Percentiles rank a stretch among this genome's conserved stretches.
phyloP scores from a whole-genome alignment of 495 filamentous ascomycete species.

The Penicillium crystallinum region DNA sequence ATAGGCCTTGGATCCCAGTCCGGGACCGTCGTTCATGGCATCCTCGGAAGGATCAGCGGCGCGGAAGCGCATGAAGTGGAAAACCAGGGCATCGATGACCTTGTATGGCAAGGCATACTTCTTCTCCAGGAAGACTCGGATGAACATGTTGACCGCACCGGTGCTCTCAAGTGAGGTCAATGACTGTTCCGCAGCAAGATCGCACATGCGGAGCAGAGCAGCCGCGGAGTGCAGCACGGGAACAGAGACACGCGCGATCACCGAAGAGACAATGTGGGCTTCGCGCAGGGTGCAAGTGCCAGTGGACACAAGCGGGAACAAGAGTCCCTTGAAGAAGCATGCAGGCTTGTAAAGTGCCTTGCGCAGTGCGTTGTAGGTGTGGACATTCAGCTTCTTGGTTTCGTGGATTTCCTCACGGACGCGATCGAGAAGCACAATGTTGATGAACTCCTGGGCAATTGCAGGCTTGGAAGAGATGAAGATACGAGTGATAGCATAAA shows the following conservation, averaged over 20 bases:
- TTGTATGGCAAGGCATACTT: slow-evolving; percentile 94
- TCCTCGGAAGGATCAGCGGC: slow-evolving; percentile 47
- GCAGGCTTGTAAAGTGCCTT: slow-evolving; percentile 93
- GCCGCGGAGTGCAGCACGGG: slow-evolving; percentile 91
- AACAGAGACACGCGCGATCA: slow-evolving; percentile 72
- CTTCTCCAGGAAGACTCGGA: slow-evolving; percentile 89
- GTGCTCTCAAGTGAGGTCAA: slow-evolving; percentile 68
- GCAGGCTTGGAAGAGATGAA: slow-evolving; percentile 77
- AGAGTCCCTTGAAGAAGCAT: slow-evolving; percentile 92
- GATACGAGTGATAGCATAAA: slow-evolving; percentile 79
- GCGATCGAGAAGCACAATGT: slow-evolving; percentile 74
- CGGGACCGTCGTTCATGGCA: slow-evolving; percentile 37
- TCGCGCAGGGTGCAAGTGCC: slow-evolving; percentile 83
- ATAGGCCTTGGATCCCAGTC: slow-evolving; percentile 42
- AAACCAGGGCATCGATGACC: slow-evolving; percentile 89
- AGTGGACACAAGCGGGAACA: slow-evolving; percentile 79
- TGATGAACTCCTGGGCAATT: slow-evolving; percentile 74
- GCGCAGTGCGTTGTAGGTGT: slow-evolving; percentile 88
- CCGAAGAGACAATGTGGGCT: slow-evolving; percentile 81
- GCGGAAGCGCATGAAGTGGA: slow-evolving; percentile 90
- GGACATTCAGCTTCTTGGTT: slow-evolving; percentile 88
- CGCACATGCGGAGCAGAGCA: slow-evolving; percentile 83
- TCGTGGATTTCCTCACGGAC: slow-evolving; percentile 85
- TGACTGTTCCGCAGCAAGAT: slow-evolving; percentile 85
- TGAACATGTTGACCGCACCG: slow-evolving; percentile 85